Base-by-base conservation (phyloP, 2,329 filamentous ascomycete species). In the Botrytis pseudocinerea region DNA sequence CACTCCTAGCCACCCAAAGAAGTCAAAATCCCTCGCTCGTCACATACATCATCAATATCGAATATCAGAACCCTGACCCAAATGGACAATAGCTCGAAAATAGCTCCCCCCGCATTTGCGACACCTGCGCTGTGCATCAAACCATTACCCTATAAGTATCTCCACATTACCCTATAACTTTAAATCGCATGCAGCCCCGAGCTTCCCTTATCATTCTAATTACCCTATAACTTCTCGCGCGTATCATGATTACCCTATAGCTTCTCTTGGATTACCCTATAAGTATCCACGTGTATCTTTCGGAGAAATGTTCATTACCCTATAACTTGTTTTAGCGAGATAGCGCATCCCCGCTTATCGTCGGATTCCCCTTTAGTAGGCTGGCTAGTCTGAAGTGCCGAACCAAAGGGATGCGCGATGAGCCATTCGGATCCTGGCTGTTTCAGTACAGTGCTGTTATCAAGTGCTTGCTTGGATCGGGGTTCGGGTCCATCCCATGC, bases 151-250 rank as follows among this genome's bases (percentile, higher is more conserved):
- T 28, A 44, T 44, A 42, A 63, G 7, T 42, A 63, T 63, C 60
- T 35, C 57, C 57, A 60, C 28, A 40, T 62, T 62, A 62, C 60
- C 60, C 61, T 63, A 63, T 63, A 44, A 63, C 61, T 44, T 63
- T 42, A 18, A 40, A n/a, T n/a, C 14, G 20, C 20, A 25, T 40
- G 20, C 59, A 35, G 35, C 25, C 22, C 25, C 14, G 25, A 62
- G 10, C 42, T 38, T 68, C 42, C 35, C 44, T 35, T 51, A 35
- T 54, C 40, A 44, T 44, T 28, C 40, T 25, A 8, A 62, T 62
- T 62, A 62, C 60, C 60, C 60, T 62, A 63, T 63, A 63, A 63
- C 38, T 38, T 38, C 35, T 25, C 38, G 12, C 59, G 32, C 20
- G 1, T 61, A 61, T 38, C 35, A 61, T 38, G 20, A 61, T 61